Evolutionary conservation across 495 filamentous ascomycete species (phyloP), one percentile per base, ranked within the genome.

Genomic region (Penicillium tannophilum): DNA sequence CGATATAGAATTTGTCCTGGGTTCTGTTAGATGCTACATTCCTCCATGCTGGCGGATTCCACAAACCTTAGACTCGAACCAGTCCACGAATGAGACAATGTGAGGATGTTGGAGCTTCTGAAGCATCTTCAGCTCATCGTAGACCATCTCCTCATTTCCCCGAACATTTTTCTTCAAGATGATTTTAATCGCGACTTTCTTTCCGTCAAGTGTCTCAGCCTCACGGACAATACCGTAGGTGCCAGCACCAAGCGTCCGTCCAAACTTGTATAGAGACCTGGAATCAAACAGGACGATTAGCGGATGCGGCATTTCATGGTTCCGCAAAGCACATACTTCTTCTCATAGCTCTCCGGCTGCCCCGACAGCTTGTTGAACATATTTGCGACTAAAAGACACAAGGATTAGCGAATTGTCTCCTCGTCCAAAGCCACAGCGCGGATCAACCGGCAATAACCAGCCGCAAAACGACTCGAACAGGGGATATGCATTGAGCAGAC

Each of bases 1-100:
- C 93, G 64, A 99, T 99, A 74, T 99, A 99, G 79, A 96, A 99
- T 80, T 99, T 99, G 79, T 99, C 94, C 93, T 98, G 61, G 11
- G 0, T 45, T 39, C 6, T 2, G 0, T 72, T 43, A 72, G 64
- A 50, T 39, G 5, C 11, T 47, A 16, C 14, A n/a, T 8, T 11
- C 14, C 12, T 24, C 19, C 11, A 28, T 4, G 7, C 9, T 19
- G 6, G 16, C 4, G 20, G 14, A 14, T 19, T 5, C 14, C 16
- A 31, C 66, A 33, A 56, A 83, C 81, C 72, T 91, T 91, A 46
- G 93, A 97, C 77, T 99, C 94, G 67, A 99, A 99, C 94, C 94
- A 99, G 74, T 99, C 94, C 64, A 93, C 90, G 68, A 99, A 99
- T 59, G 89, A 88, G 73, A 99, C 95, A 69, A 99, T 99, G 75